Percentiles rank a stretch among this genome's conserved stretches.
phyloP scores from a whole-genome alignment of 257 asterid genomes.

The Ballota nigra region DNA sequence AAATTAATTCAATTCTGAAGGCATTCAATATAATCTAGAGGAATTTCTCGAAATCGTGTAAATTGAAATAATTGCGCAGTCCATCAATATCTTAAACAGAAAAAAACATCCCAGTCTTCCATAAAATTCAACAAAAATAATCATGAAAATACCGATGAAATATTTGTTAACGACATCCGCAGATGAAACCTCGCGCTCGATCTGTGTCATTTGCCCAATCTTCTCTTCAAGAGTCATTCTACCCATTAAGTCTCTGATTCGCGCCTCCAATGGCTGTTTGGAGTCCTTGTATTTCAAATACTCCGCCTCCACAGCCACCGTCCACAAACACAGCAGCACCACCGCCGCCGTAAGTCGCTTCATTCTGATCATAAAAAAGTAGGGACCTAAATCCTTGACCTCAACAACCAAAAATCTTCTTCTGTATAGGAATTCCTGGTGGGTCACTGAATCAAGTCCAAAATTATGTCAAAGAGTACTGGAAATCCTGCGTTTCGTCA shows the following conservation, averaged over 20 bases:
- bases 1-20: background rate
- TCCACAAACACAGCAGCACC: slow-evolving; percentile 34
- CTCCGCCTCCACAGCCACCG: slow-evolving; percentile 32
- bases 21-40: background rate
- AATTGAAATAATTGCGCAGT: background rate
- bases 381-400: slow-evolving; percentile 14
- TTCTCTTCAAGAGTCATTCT: slow-evolving; percentile 47
- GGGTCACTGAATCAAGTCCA: background rate
- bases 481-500: background rate
- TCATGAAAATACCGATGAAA: slow-evolving; percentile 30
- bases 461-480: background rate
- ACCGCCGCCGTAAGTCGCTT: slow-evolving; percentile 26
- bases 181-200: slow-evolving; percentile 34
- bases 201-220: slow-evolving; percentile 53
- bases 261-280: slow-evolving; percentile 30
- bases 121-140: background rate
- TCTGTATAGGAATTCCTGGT: background rate
- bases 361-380: slow-evolving; percentile 2
- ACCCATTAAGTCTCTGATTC: slow-evolving; percentile 33
- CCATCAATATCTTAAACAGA: background rate
- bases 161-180: slow-evolving; percentile 28
- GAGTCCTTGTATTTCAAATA: slow-evolving; percentile 41
- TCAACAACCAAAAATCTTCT: background rate
- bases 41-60: background rate
- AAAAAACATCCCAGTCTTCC: background rate